Percentiles rank a stretch among this genome's conserved stretches.
These are phyloP conservation scores for Xylaria flabelliformis DNA, from an alignment of 495 filamentous ascomycete genomes.

Conservation along the genomic window DNA sequence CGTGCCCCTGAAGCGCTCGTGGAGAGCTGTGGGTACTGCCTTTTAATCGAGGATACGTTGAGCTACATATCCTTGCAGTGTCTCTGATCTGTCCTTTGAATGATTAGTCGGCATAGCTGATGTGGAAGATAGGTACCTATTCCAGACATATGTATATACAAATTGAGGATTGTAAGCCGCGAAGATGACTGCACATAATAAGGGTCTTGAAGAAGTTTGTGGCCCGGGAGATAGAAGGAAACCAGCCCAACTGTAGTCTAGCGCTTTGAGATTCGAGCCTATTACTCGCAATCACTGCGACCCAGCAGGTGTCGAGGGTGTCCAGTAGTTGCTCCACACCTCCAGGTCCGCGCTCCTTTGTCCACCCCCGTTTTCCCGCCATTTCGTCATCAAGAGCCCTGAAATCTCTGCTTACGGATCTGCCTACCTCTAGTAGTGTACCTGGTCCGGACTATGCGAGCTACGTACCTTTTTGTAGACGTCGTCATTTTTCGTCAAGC, in stretches of 20 bases:
- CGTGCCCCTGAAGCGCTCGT: not conserved
- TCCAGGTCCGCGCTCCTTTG: not conserved
- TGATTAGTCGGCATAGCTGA: not conserved
- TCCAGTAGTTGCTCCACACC: not conserved
- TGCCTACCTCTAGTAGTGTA: constrained; percentile 12
- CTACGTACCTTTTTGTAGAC: not conserved
- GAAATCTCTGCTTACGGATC: constrained; percentile 28
- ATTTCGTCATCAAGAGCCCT: constrained; percentile 30
- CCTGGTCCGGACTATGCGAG: not conserved
- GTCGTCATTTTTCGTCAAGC: constrained; percentile 6
- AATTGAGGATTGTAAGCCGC: not conserved
- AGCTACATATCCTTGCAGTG: not conserved
- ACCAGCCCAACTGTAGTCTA: not conserved
- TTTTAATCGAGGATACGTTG: not conserved
- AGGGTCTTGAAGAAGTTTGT: not conserved
- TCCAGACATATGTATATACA: not conserved
- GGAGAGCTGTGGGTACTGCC: constrained; percentile 3
- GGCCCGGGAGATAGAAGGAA: not conserved
- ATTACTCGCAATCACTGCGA: not conserved
- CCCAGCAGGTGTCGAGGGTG: not conserved
- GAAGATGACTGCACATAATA: not conserved
- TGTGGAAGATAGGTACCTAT: not conserved
- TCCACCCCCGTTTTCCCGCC: constrained; percentile 4
- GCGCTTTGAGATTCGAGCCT: not conserved
- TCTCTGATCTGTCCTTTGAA: not conserved